Conservation (phyloP, 805 yeast species). For the Wickerhamiella lipophila region DNA sequence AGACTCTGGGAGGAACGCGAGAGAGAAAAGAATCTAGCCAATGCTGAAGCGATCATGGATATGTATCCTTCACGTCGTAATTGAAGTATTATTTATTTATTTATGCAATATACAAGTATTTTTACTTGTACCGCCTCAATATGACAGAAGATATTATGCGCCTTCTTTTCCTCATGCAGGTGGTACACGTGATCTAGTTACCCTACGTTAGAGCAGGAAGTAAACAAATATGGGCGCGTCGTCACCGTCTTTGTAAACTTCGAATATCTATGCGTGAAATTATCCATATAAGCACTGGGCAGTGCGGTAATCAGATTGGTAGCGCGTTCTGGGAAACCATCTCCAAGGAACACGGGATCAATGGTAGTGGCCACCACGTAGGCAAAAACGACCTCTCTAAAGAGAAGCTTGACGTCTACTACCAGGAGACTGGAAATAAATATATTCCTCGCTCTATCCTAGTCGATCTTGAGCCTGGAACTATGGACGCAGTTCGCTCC, state of each 20-base stretch:
- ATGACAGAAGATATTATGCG: background rate
- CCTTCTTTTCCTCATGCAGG: background rate
- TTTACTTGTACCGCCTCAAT: background rate
- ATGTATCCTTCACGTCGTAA: background rate
- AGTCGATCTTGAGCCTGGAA: conserved; percentile 91
- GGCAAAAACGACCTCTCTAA: conserved; percentile 24
- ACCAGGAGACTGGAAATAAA: conserved; percentile 62
- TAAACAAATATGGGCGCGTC: conserved; percentile 8
- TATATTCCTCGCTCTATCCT: conserved; percentile 91
- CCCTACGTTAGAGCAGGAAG: background rate
- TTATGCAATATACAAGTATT: background rate
- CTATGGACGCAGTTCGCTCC: conserved; percentile 72
- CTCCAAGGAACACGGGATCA: conserved; percentile 29
- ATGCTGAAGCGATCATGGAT: background rate
- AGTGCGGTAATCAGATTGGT: conserved; percentile 35
- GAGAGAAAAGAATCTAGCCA: background rate
- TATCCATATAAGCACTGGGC: conserved; percentile 92
- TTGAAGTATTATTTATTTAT: background rate
- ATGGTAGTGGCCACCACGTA: conserved; percentile 24
- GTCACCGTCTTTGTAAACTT: conserved; percentile 2
- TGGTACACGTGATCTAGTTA: background rate
- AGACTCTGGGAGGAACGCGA: background rate
- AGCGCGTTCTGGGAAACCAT: conserved; percentile 32
- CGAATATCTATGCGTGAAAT: conserved; percentile 10
- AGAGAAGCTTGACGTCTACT: conserved; percentile 64